Evolutionary conservation across 225 moss, liverwort and hornwort genomes (phyloP), one percentile per base, ranked within the genome.

Genomic region (Anthoceros angustus): DNA sequence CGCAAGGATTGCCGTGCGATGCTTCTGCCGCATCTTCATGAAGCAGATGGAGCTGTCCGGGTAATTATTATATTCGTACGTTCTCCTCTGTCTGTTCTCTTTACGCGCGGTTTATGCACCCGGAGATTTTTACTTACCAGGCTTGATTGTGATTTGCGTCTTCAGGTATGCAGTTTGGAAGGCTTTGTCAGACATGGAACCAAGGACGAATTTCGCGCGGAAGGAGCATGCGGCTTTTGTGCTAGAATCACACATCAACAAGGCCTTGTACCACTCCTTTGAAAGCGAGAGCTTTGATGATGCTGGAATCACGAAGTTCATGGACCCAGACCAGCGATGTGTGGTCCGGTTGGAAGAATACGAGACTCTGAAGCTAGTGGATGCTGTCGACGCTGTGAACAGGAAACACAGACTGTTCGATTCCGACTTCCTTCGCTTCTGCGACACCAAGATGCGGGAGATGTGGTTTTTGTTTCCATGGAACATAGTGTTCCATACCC

Each of bases 381-480:
- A 93, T 40, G 84, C 85, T 9, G 75, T 75, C 6, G 82, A 88
- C 42, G 89, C 92, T 0, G 89, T 83, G 0, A 89, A 89, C 70
- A 66, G 78, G 0, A 73, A 72, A 14, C 84, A 88, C 63, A 68
- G 74, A 0, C 72, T 81, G 43, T 93, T 82, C 40, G 92, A 89
- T 9, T 76, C 85, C 0, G 89, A 93, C 12, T 93, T 93, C 67
- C 64, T 83, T 32, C 72, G 69, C 0, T 93, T 87, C 70, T 89
- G 92, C 64, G 92, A 93, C 60, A 81, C 70, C 70, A 93, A 93
- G 75, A 87, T 93, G 86, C 80, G 92, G 10, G 92, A 87, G 39
- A 93, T 93, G 70, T 93, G 92, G 92, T 89, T 93, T 38, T 74
- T 93, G 0, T 93, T 93, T 40, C 89, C 92, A 0, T 93, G 92